These are phyloP conservation scores for Tremella yokohamensis DNA, from an alignment of 768 basidiomycete genomes.

Conservation along the genomic window DNA sequence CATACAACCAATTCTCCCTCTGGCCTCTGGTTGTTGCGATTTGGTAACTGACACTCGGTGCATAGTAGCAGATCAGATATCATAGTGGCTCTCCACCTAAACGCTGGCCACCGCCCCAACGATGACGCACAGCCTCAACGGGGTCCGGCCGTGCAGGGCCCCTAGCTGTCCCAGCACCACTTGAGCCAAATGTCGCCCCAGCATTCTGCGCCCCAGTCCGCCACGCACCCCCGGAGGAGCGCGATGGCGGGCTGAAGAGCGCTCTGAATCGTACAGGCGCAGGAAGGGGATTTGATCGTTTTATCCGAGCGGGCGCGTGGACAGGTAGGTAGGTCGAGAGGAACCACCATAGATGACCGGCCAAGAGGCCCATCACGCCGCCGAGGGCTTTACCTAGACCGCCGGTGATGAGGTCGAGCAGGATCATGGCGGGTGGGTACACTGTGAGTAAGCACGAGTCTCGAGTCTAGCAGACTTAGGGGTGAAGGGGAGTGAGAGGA, in stretches of 20 bases:
- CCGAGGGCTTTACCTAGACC: constrained; percentile 44
- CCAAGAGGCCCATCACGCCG: constrained; percentile 42
- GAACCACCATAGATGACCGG: constrained; percentile 51
- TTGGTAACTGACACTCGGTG: too few species aligned
- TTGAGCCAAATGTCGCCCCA: constrained; percentile 9
- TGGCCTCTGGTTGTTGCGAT: too few species aligned
- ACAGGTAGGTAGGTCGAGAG: constrained; percentile 42
- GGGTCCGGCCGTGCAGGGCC: constrained; percentile 2
- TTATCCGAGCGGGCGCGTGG: constrained; percentile 38
- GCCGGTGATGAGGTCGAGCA: constrained; percentile 46
- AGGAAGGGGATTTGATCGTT: constrained; percentile 38
- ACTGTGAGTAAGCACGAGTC: constrained; percentile 20
- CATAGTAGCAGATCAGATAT: not conserved
- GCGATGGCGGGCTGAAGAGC: constrained; percentile 23
- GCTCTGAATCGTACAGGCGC: constrained; percentile 31
- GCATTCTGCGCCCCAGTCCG: constrained; percentile 8
- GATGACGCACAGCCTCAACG: constrained; percentile 36
- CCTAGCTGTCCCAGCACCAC: constrained; percentile 6
- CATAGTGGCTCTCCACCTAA: constrained; percentile 43
- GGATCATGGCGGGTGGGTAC: constrained; percentile 44
- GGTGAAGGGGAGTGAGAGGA: not conserved
- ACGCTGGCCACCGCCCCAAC: constrained; percentile 46
- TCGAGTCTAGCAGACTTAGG: not conserved
- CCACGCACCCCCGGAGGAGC: constrained; percentile 11
- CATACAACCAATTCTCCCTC: too few species aligned